Base-by-base conservation (phyloP, 495 filamentous ascomycete species). In the Xylaria curta region DNA sequence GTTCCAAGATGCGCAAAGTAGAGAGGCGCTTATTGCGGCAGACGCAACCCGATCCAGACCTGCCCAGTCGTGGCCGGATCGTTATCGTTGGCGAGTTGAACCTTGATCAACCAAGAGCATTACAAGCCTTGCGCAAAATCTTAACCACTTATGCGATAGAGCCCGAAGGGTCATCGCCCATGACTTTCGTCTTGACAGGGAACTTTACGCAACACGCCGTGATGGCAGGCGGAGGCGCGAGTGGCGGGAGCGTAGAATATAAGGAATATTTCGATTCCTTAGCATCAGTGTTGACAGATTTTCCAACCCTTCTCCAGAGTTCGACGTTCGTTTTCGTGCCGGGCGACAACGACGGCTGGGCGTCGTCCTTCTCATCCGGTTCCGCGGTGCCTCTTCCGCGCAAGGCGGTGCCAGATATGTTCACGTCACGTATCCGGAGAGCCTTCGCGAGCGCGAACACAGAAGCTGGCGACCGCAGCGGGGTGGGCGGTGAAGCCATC, bases 321-420 rank as follows among this genome's bases (percentile, higher is more conserved):
- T 90, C 93, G 3, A 95, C 93, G 0, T 97, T 97, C 74, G 81
- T 97, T 15, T 97, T 98, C 74, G 92, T 99, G 0, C 96, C 96
- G 2, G 95, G 95, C 51, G 95, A 98, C 78, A 97, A 97, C 79
- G 96, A 99, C 78, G 94, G 94, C 13, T 99, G 96, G 96, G 81
- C 83, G 3, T 95, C 94, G 0, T 87, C 93, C 3, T 97, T 97
- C 80, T 91, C 91, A 2, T 91, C 89, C 15, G 96, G 96, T n/a
- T 91, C 94, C 53, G 88, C 93, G 1, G 87, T 90, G 1, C 85
- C 90, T 9, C 76, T 98, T 15, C 96, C 96, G 0, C 85, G 92
- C 15, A 89, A 90, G 59, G 77, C 83, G 0, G 87, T 99, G 4
- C 97, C 96, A 9, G 93, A 95, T 2, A 76, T 97, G 56, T 98